phyloP scores from a whole-genome alignment of 2,329 filamentous ascomycete species.

The Calycina herbarum region DNA sequence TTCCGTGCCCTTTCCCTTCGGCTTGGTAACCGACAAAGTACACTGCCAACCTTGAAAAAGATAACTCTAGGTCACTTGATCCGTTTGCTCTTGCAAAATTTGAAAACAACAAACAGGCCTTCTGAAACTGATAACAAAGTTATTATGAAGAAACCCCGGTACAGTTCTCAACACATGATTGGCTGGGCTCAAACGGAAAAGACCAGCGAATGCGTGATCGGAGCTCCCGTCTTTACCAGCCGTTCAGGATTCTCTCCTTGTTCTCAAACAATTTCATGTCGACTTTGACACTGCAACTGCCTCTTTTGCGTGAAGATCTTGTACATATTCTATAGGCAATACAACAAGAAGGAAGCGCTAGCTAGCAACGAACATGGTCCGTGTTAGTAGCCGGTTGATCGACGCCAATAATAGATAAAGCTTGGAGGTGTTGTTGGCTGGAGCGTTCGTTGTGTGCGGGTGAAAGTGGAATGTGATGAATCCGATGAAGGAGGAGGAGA shows the following conservation, averaged over 20 bases:
- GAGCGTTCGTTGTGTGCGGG: slow-evolving; percentile 1
- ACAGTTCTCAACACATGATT: not conserved
- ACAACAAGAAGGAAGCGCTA: not conserved
- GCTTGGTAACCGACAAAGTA: not conserved
- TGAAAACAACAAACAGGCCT: not conserved
- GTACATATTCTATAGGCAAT: not conserved
- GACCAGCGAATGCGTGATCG: not conserved
- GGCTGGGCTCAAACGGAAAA: not conserved
- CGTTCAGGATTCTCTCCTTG: not conserved
- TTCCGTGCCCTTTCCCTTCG: not conserved
- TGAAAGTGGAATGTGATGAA: slow-evolving; percentile 3
- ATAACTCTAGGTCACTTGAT: not conserved
- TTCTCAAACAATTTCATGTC: not conserved
- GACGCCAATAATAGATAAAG: not conserved
- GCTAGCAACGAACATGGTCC: not conserved
- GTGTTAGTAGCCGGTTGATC: not conserved
- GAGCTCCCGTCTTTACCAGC: slow-evolving; percentile 1
- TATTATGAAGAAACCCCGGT: not conserved
- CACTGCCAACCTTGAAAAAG: not conserved
- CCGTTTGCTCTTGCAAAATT: not conserved
- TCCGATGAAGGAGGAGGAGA: not conserved
- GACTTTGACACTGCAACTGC: not conserved
- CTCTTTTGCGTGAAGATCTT: slow-evolving; percentile 2
- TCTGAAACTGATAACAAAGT: slow-evolving; percentile 1
- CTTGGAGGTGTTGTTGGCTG: not conserved